Evolutionary conservation across 805 yeast genomes (phyloP).

Genomic region (Yarrowia porcina): DNA sequence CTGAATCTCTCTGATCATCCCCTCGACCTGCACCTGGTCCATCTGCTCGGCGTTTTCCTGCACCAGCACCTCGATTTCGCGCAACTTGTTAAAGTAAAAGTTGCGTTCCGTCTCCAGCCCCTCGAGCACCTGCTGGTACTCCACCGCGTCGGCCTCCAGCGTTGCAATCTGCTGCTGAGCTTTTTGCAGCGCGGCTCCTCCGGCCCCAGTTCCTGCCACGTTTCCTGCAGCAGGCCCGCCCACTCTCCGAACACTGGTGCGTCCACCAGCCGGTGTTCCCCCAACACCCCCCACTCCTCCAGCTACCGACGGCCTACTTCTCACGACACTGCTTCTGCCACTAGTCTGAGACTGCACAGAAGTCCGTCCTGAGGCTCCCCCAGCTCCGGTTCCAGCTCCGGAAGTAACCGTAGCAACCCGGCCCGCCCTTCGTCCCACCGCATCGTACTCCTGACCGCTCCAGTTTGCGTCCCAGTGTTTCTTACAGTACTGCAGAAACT

Average conservation of each 20-base stretch:
- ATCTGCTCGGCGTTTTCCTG: conserved; percentile 58
- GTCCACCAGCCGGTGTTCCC: no score
- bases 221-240: no score
- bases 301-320: no score
- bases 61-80: conserved; percentile 80
- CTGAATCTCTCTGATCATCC: conserved; percentile 60
- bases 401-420: neutral
- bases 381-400: no score
- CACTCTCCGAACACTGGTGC: no score
- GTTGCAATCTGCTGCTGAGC: conserved; percentile 43
- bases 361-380: neutral
- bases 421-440: conserved; percentile 54
- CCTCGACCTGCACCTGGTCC: conserved; percentile 30
- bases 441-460: conserved; percentile 68
- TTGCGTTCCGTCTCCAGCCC: conserved; percentile 74
- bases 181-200: conserved; percentile 43
- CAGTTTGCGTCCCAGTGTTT: conserved; percentile 75
- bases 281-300: no score
- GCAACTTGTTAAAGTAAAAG: conserved; percentile 82
- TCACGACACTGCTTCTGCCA: neutral
- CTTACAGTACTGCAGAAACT: conserved; percentile 89
- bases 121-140: conserved; percentile 57
- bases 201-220: no score
- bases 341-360: neutral
- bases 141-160: conserved; percentile 52